Base-by-base conservation (phyloP, 192 early-diverging fungal species). In the Linnemannia elongata region DNA sequence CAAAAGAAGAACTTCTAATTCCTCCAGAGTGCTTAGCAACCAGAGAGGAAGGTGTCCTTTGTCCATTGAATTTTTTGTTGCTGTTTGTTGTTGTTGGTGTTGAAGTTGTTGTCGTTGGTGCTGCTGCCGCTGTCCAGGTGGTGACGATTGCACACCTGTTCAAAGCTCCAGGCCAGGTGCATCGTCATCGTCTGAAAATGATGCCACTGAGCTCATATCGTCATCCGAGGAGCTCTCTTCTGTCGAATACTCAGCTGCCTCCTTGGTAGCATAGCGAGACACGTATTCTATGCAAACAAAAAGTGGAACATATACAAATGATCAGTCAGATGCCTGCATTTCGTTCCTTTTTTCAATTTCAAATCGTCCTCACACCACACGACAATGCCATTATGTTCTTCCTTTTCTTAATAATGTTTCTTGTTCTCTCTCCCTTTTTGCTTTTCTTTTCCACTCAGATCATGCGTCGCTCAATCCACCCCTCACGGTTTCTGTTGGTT, bases 101-200 rank as follows among this genome's bases (percentile, higher is more conserved):
- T 45, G 12, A 2, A 3, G 44, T 17, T 52, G 49, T 6, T 22
- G 49, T 52, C 49, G 17, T 52, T 52, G 20, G 4, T 52, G 49
- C 17, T 4, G 18, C 20, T 22, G 49, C 20, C n/a, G n/a, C n/a
- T 60, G 52, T 63, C 52, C 38, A 63, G 8, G 55, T 10, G 24
- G 39, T 44, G 47, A 45, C 13, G 49, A 52, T 52, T 18, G 20
- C 22, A 45, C 22, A 36, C 35, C 33, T 69, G 35, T 57, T 54
- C 77, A 98, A 81, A 98, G 89, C 72, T 98, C 96, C 93, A 96
- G 91, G 27, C 94, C 95, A 15, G 94, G 91, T 30, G 94, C 95
- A 57, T 97, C 96, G 74, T 98, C 97, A 60, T 93, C 92, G 69
- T 96, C 95, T 44, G 93, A 93, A 82, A 95, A 97, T 35, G 91